These are phyloP conservation scores for Flagelloscypha sp. DNA, from an alignment of 768 basidiomycete species.

Conservation along the genomic window DNA sequence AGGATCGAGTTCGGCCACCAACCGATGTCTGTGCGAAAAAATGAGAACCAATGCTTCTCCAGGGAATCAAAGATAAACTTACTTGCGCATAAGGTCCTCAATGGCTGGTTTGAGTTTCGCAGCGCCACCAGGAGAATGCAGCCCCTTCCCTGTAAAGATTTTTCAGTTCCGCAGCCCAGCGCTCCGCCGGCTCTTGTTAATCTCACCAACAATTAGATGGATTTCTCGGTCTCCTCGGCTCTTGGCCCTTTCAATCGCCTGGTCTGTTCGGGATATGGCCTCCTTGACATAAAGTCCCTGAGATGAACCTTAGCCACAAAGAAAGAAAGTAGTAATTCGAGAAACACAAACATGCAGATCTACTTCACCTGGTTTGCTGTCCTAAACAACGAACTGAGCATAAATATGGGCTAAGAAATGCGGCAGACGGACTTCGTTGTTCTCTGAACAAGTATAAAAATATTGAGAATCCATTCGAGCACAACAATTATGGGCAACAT, in stretches of 20 bases:
- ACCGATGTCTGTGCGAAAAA: constrained; percentile 45
- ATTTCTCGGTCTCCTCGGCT: constrained; percentile 54
- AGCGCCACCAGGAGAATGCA: constrained; percentile 68
- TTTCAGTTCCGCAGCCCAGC: background rate
- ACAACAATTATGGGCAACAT: constrained; percentile 13
- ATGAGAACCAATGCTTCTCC: background rate
- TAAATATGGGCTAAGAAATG: background rate
- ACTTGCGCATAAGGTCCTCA: constrained; percentile 80
- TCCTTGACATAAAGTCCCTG: constrained; percentile 94
- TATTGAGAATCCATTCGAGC: constrained; percentile 4
- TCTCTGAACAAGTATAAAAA: constrained; percentile 37
- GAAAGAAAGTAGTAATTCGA: no score
- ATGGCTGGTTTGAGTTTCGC: constrained; percentile 92
- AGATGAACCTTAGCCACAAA: no score
- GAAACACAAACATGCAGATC: no score
- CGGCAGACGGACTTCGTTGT: constrained; percentile 50
- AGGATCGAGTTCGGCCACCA: constrained; percentile 70
- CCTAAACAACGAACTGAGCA: constrained; percentile 24
- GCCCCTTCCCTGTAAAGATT: constrained; percentile 58
- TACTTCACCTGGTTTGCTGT: constrained; percentile 65
- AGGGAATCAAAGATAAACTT: constrained; percentile 12
- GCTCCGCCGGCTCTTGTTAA: background rate
- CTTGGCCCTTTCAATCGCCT: constrained; percentile 61
- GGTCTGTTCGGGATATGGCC: constrained; percentile 68
- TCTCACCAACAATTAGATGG: constrained; percentile 77